Evolutionary conservation across 2,329 filamentous ascomycete species (phyloP), one percentile per base, ranked within the genome.

Genomic region (Sporothrix pallida): DNA sequence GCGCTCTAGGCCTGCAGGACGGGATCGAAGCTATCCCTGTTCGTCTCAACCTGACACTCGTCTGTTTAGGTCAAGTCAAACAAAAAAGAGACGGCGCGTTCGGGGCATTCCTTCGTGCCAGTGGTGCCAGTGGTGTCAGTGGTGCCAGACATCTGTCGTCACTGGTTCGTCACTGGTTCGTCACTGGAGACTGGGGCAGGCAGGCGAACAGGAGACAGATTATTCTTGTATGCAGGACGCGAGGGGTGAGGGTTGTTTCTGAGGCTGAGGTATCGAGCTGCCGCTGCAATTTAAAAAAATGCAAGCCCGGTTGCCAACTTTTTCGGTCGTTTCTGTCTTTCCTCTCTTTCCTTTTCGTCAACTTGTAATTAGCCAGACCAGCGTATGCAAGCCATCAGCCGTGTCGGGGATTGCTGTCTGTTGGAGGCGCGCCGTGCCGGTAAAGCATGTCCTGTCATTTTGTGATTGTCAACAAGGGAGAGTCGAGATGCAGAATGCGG

Each of bases 11-110:
- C 48, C 65, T 68, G 46, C 46, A 8, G 46, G 46, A 12, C 46
- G 62, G 23, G 65, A 68, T 68, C 46, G 46, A 68, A 37, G 46
- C 46, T 68, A 50, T 68, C 26, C 46, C 46, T 52, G 20, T 50
- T 48, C 20, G n/a, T 20, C 42, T 5, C 12, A 15, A 37, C 31
- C 23, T 26, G 23, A 26, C 23, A 26, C 23, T 26, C 23, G 23
- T 26, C 23, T 26, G 23, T 26, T 26, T 26, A 26, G 23, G 31
- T 37, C 31, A 5, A 52, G 15, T 7, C 6, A 17, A 52, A 5
- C 4, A 5, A 7, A 37, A 37, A 7, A 5, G 31, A 37, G 31
- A 37, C 31, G 31, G 31, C 31, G 31, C 31, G 31, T 37, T 37
- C 31, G 48, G 26, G n/a, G 4, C 58, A 17, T 17, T 63, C 60